A percentile compares a stretch with the other conserved stretches of the same genome.
Conservation (phyloP, 805 yeast genomes). For the Candida takata region DNA sequence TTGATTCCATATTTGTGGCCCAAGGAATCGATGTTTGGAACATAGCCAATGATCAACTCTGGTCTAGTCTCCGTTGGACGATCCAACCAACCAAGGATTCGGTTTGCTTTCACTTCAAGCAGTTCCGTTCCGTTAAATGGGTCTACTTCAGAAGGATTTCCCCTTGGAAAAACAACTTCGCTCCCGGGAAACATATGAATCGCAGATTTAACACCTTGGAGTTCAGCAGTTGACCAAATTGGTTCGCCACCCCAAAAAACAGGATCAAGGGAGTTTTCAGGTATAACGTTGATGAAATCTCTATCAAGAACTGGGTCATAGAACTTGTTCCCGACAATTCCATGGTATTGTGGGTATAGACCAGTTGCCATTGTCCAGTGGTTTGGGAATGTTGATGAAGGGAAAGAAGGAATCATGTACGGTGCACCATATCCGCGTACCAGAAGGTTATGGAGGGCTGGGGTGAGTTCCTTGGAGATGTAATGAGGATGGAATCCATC, state of each 20-base stretch:
- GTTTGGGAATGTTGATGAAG: slow-evolving; percentile 85
- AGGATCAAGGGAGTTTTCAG: slow-evolving; percentile 41
- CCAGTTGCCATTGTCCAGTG: slow-evolving; percentile 93
- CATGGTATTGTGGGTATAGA: slow-evolving; percentile 73
- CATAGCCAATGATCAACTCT: slow-evolving; percentile 67
- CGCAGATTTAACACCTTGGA: slow-evolving; percentile 56
- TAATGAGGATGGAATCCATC: slow-evolving; percentile 94
- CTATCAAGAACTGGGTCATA: slow-evolving; percentile 50
- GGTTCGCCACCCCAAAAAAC: slow-evolving; percentile 91
- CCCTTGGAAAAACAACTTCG: slow-evolving; percentile 52
- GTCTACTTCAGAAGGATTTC: slow-evolving; percentile 50
- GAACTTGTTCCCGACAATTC: slow-evolving; percentile 79
- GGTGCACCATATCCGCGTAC: slow-evolving; percentile 58
- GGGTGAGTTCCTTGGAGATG: slow-evolving; percentile 58
- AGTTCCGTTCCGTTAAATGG: slow-evolving; percentile 58
- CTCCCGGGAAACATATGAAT: slow-evolving; percentile 98
- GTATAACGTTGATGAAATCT: slow-evolving; percentile 59
- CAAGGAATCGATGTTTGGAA: slow-evolving; percentile 73
- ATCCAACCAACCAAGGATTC: slow-evolving; percentile 66
- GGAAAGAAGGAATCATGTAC: slow-evolving; percentile 80
- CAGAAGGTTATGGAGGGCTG: slow-evolving; percentile 56
- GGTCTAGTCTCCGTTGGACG: slow-evolving; percentile 50
- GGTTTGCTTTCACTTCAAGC: slow-evolving; percentile 46
- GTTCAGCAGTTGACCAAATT: slow-evolving; percentile 70
- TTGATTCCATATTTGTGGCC: slow-evolving; percentile 70